Evolutionary conservation across 2,329 filamentous ascomycete genomes (phyloP).

Genomic region (Anisogramma anomala): DNA sequence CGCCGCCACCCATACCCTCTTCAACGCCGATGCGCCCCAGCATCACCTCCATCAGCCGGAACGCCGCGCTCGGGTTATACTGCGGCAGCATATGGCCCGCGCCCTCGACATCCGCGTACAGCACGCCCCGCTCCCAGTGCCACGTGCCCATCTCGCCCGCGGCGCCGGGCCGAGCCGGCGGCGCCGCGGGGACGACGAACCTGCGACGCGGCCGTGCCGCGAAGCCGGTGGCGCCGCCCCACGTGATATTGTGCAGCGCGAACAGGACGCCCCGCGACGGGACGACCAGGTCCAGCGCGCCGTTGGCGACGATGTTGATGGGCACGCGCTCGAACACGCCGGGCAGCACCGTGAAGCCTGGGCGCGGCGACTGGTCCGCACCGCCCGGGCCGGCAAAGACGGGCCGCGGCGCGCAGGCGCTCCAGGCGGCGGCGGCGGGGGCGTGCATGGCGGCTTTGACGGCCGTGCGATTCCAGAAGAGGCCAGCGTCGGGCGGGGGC

Average conservation of each 20-base stretch:
- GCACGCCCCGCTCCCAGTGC: constrained; percentile 5
- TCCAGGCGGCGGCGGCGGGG: constrained; percentile 26
- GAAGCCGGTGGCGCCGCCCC: constrained; percentile 62
- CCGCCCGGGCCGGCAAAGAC: constrained; percentile 28
- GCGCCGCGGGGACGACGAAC: constrained; percentile 51
- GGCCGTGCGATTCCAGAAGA: constrained; percentile 58
- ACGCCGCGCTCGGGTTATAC: constrained; percentile 8
- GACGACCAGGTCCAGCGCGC: constrained; percentile 57
- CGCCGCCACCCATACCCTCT: constrained; percentile 2
- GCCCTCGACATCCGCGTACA: constrained; percentile 14
- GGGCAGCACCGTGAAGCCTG: constrained; percentile 48
- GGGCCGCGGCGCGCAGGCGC: constrained; percentile 13
- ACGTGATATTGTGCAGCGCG: constrained; percentile 72
- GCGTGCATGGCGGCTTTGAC: constrained; percentile 63
- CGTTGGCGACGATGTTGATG: constrained; percentile 64
- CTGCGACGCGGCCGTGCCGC: constrained; percentile 45
- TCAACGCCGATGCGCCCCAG: constrained; percentile 9
- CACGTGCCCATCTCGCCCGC: constrained; percentile 6
- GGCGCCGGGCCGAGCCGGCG: constrained; percentile 17
- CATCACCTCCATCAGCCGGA: constrained; percentile 6
- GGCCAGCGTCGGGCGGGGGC: constrained; percentile 41
- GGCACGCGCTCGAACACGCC: constrained; percentile 61
- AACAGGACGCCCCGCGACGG: constrained; percentile 62
- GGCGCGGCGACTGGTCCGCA: constrained; percentile 40
- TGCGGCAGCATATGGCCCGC: constrained; percentile 7